phyloP scores from a whole-genome alignment of 2,329 filamentous ascomycete genomes.

The Diaporthe australafricana region DNA sequence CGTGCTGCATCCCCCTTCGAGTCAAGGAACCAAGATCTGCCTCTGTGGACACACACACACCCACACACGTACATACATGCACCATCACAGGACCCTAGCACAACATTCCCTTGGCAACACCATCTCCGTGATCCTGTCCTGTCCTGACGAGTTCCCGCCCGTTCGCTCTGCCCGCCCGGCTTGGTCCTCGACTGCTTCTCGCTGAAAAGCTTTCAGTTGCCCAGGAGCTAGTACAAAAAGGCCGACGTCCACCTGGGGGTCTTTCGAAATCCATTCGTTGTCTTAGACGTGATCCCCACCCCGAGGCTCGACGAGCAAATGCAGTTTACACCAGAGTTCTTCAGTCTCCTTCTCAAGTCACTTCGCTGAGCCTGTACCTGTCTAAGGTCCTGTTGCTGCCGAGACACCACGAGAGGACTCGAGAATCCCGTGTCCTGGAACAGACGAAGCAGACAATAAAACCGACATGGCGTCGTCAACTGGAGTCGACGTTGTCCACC shows the following conservation, averaged over 20 bases:
- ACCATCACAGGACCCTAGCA: constrained; percentile 6
- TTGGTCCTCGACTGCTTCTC: constrained; percentile 22
- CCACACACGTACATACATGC: neutral
- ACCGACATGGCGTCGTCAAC: constrained; percentile 35
- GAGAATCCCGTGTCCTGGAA: neutral
- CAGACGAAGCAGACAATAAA: neutral
- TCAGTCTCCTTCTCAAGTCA: constrained; percentile 46
- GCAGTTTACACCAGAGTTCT: constrained; percentile 45
- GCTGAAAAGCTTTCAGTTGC: constrained; percentile 5
- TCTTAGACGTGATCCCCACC: neutral
- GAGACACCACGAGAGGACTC: too few species aligned
- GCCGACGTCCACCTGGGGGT: neutral
- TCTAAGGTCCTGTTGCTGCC: neutral
- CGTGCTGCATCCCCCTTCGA: neutral
- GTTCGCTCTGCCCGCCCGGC: constrained; percentile 8
- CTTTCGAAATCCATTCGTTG: neutral
- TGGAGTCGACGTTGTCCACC: constrained; percentile 24
- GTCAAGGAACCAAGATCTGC: constrained; percentile 8
- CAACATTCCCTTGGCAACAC: constrained; percentile 20
- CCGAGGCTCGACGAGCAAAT: constrained; percentile 37
- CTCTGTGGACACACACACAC: neutral
- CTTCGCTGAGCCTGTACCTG: constrained; percentile 22
- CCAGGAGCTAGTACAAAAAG: constrained; percentile 14
- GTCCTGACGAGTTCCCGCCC: neutral
- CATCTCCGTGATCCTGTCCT: constrained; percentile 23